A percentile compares a stretch with the other conserved stretches of the same genome.
These are phyloP conservation scores for Dendrobium catenatum DNA, from an alignment of 106 monocot genomes.

Conservation along the genomic window DNA sequence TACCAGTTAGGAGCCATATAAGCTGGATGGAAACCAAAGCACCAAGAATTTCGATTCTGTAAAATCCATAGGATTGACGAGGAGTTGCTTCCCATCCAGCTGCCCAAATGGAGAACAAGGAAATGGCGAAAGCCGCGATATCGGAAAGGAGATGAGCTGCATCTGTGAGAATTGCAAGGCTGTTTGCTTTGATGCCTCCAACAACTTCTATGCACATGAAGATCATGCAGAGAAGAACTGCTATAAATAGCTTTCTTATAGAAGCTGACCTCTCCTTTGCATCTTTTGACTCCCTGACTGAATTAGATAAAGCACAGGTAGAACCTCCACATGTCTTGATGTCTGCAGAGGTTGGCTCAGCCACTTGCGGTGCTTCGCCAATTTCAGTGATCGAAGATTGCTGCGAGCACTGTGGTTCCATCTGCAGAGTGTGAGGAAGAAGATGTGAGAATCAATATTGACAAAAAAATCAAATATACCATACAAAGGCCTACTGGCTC, in stretches of 20 bases:
- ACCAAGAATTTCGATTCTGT: slow-evolving; percentile 64
- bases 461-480: neutral
- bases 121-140: slow-evolving; percentile 63
- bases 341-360: neutral
- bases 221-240: slow-evolving; percentile 44
- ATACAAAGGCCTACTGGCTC: neutral
- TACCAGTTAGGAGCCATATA: slow-evolving; percentile 63
- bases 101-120: slow-evolving; percentile 68
- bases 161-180: slow-evolving; percentile 67
- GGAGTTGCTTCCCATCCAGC: slow-evolving; percentile 74
- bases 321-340: slow-evolving; percentile 30
- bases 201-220: slow-evolving; percentile 58
- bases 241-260: slow-evolving; percentile 48
- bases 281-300: slow-evolving; percentile 23
- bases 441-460: neutral
- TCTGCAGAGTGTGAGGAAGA: neutral
- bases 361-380: neutral
- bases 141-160: slow-evolving; percentile 76
- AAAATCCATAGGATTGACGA: slow-evolving; percentile 60
- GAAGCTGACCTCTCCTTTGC: slow-evolving; percentile 41
- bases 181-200: slow-evolving; percentile 73
- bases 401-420: neutral
- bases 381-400: neutral
- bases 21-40: slow-evolving; percentile 63
- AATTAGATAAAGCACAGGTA: slow-evolving; percentile 41